phyloP scores from a whole-genome alignment of 1,139 yeast genomes.

The Barnettozyma hawaiiensis region DNA sequence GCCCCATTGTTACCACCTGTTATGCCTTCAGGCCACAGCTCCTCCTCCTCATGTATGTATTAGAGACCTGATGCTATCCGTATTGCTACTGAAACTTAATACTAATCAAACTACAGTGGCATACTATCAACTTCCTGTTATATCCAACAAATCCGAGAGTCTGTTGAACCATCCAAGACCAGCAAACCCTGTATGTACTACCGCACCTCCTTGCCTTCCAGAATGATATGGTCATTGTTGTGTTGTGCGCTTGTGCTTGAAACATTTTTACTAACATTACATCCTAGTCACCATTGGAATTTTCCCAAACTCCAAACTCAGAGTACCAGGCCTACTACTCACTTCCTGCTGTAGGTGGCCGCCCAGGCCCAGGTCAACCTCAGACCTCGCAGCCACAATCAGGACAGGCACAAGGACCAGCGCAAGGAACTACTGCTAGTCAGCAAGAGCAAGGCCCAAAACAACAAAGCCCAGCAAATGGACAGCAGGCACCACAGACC shows the following conservation, averaged over 20 bases:
- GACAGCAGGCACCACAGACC: slow-evolving; percentile 12
- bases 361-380: slow-evolving; percentile 16
- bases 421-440: too few species aligned
- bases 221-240: too few species aligned
- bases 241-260: neutral
- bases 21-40: slow-evolving; percentile 8
- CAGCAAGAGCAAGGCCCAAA: slow-evolving; percentile 16
- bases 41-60: slow-evolving; percentile 24
- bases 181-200: slow-evolving; percentile 13
- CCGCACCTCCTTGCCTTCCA: neutral
- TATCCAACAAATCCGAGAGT: neutral
- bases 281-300: slow-evolving; percentile 16
- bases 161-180: slow-evolving; percentile 7
- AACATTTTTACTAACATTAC: slow-evolving; percentile 5
- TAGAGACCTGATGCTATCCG: neutral
- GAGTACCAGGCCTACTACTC: slow-evolving; percentile 12
- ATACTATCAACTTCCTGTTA: slow-evolving; percentile 5
- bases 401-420: slow-evolving; percentile 9
- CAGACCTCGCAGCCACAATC: slow-evolving; percentile 15
- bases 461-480: slow-evolving; percentile 19
- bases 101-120: slow-evolving; percentile 1
- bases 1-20: slow-evolving; percentile 30
- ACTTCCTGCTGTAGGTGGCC: slow-evolving; percentile 16
- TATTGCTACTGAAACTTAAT: neutral
- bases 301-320: slow-evolving; percentile 18